Conservation (phyloP, 495 filamentous ascomycete species). For the Penicillium parvum region DNA sequence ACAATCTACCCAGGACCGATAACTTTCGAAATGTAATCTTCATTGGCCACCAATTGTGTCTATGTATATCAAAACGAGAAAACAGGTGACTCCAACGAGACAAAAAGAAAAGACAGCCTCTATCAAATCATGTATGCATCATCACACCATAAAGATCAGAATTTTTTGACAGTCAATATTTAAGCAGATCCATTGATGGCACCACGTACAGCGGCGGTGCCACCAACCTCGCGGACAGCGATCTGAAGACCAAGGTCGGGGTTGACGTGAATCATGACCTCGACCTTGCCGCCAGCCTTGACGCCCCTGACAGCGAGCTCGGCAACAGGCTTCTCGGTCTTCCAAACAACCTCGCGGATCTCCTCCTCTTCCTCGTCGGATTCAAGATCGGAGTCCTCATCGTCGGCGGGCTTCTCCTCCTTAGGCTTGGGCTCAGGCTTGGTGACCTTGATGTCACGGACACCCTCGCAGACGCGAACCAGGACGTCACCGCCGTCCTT, state of each 20-base stretch:
- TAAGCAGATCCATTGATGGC: slow-evolving; percentile 49
- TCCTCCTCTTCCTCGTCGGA: slow-evolving; percentile 69
- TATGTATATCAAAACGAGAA: slow-evolving; percentile 16
- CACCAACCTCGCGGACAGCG: slow-evolving; percentile 79
- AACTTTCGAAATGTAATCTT: slow-evolving; percentile 9
- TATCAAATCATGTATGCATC: slow-evolving; percentile 35
- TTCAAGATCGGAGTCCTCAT: slow-evolving; percentile 63
- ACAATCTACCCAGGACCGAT: neutral
- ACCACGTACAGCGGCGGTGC: slow-evolving; percentile 79
- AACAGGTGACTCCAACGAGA: slow-evolving; percentile 19
- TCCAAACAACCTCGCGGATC: slow-evolving; percentile 85
- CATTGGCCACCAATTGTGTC: slow-evolving; percentile 21
- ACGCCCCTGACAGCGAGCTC: slow-evolving; percentile 79
- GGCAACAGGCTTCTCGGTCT: slow-evolving; percentile 75
- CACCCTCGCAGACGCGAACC: slow-evolving; percentile 80
- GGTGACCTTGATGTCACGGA: slow-evolving; percentile 82
- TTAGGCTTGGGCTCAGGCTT: slow-evolving; percentile 75
- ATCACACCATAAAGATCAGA: slow-evolving; percentile 32
- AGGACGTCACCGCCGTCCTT: slow-evolving; percentile 80
- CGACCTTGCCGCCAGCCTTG: slow-evolving; percentile 86
- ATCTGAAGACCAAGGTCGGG: slow-evolving; percentile 73
- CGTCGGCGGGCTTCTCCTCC: slow-evolving; percentile 55
- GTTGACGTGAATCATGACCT: slow-evolving; percentile 83
- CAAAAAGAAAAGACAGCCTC: slow-evolving; percentile 21
- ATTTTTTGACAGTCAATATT: slow-evolving; percentile 17